Base-by-base conservation (phyloP, 371 early-diverging fungal species). In the Mucor piriformis region DNA sequence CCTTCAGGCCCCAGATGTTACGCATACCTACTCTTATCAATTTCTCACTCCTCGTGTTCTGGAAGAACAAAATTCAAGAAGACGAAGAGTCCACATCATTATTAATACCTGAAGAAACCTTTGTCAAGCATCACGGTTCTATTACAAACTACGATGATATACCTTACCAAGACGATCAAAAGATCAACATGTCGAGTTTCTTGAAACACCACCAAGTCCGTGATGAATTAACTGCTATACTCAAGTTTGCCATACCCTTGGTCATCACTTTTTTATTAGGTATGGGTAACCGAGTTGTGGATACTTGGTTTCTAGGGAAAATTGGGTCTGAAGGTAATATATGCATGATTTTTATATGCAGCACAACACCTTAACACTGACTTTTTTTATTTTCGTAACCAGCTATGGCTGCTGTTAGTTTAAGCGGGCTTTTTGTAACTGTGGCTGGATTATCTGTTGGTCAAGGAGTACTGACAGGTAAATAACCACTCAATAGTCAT, bases 401-500 rank as follows among this genome's bases (percentile, higher is more conserved):
- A 38, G 74, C 69, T 23, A 66, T 77, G 69, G 77, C 77, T 8
- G 69, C 67, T 13, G 68, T 55, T 18, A 68, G 74, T 54, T 66
- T 77, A 15, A 72, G 66, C 8, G 51, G 53, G 40, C 58, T 77
- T 16, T 77, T 58, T 62, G 55, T 57, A 3, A 77, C 70, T 4
- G 64, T 77, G 1, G 59, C 58, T 32, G 74, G 77, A 13, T 21
- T 77, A 18, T 69, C 77, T 21, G 47, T 77, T 18, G 77, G 77
- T 3, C 54, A 42, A 32, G 78, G 78, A 10, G 50, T 78, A 44
- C 54, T 74, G 40, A 74, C 78, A 61, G 77, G 77, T 77, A 63
- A n/a, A n/a, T n/a, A n/a, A n/a, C n/a, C n/a, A n/a, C n/a, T n/a
- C n/a, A n/a, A n/a, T n/a, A n/a, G n/a, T n/a, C n/a, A n/a, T n/a